A percentile compares a stretch with the other conserved stretches of the same genome.
Evolutionary conservation across 495 filamentous ascomycete species (phyloP).

Genomic region (Aspergillus sclerotioniger): DNA sequence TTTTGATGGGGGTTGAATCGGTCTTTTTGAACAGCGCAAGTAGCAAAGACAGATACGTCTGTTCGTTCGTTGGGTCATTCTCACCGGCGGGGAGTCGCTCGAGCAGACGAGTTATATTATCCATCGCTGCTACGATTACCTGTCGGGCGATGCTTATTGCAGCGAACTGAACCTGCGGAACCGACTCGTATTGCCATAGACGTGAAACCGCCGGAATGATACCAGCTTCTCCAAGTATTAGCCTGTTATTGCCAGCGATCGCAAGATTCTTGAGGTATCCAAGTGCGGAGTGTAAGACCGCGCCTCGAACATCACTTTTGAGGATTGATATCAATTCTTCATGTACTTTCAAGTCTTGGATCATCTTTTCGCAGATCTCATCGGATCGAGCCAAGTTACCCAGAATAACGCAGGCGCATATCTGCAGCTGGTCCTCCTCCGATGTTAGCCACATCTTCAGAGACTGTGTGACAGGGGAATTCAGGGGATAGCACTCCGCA

Average conservation of each 20-base stretch:
- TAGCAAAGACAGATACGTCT: conserved; percentile 60
- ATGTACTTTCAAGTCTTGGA: conserved; percentile 53
- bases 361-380: conserved; percentile 56
- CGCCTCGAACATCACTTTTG: conserved; percentile 38
- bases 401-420: conserved; percentile 72
- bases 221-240: conserved; percentile 52
- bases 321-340: conserved; percentile 55
- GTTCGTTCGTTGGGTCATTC: conserved; percentile 36
- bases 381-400: conserved; percentile 78
- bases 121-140: conserved; percentile 55
- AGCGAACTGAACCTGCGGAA: conserved; percentile 69
- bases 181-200: conserved; percentile 58
- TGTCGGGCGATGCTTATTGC: conserved; percentile 66
- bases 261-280: conserved; percentile 81
- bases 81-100: conserved; percentile 36
- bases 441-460: conserved; percentile 55
- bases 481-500: conserved; percentile 46
- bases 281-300: conserved; percentile 63
- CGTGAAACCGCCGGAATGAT: conserved; percentile 54
- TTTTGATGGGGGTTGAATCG: conserved; percentile 63
- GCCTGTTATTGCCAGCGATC: conserved; percentile 63
- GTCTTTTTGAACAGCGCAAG: conserved; percentile 56
- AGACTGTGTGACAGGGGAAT: conserved; percentile 46
- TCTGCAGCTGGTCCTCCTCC: conserved; percentile 57
- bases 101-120: conserved; percentile 55